These are phyloP conservation scores for Aspergillus ibericus DNA, from an alignment of 2,329 filamentous ascomycete species.

Conservation along the genomic window DNA sequence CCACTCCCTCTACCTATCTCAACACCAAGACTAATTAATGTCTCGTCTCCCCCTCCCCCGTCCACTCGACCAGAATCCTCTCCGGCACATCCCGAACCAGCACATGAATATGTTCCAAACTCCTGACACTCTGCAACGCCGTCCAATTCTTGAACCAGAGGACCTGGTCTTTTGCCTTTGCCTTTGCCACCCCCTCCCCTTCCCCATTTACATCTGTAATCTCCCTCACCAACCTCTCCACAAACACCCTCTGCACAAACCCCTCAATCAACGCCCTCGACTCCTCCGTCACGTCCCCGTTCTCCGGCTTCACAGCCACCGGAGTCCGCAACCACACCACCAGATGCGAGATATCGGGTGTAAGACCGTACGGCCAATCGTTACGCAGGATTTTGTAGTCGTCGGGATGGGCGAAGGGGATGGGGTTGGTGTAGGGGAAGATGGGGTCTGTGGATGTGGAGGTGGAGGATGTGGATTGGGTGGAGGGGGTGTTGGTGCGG, in stretches of 20 bases:
- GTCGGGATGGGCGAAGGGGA: slow-evolving; percentile 54
- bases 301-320: slow-evolving; percentile 46
- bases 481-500: slow-evolving; percentile 18
- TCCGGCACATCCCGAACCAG: slow-evolving; percentile 52
- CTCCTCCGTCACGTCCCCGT: slow-evolving; percentile 53
- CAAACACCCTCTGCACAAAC: slow-evolving; percentile 54
- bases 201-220: slow-evolving; percentile 13
- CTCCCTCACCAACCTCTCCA: slow-evolving; percentile 42
- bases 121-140: slow-evolving; percentile 60
- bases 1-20: slow-evolving; percentile 43
- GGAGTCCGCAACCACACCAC: slow-evolving; percentile 58
- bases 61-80: slow-evolving; percentile 47
- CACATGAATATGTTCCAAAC: slow-evolving; percentile 59
- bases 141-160: slow-evolving; percentile 68
- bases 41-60: slow-evolving; percentile 30
- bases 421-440: slow-evolving; percentile 47
- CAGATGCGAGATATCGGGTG: slow-evolving; percentile 55
- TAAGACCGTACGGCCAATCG: slow-evolving; percentile 65
- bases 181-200: slow-evolving; percentile 23
- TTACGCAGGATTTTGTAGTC: slow-evolving; percentile 61
- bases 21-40: slow-evolving; percentile 31
- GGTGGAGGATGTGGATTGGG: slow-evolving; percentile 8
- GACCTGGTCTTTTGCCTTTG: slow-evolving; percentile 47
- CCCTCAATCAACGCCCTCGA: slow-evolving; percentile 49
- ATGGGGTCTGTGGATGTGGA: slow-evolving; percentile 30